Base-by-base conservation (phyloP, 495 filamentous ascomycete genomes). In the Aspergillus ellipticus region DNA sequence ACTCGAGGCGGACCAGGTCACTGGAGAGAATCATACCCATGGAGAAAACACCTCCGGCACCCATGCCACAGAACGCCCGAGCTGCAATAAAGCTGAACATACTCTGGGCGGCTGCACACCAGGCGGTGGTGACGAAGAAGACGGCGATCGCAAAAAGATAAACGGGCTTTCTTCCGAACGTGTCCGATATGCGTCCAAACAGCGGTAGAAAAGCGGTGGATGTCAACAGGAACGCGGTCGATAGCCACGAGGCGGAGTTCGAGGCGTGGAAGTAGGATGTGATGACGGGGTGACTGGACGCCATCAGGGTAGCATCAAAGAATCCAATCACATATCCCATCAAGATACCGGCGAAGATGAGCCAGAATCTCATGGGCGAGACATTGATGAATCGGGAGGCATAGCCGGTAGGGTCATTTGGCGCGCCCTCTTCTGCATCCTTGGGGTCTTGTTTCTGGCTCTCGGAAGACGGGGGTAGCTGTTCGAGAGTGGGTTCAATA, bases 251-350 rank as follows among this genome's bases (percentile, higher is more conserved):
- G 6, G 88, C 88, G 16, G 80, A 76, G 62, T 92, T 90, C 13
- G 86, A 86, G 48, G 85, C 79, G 49, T 85, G 74, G 66, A 93
- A 92, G 62, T 89, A 82, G 0, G 87, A 89, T 0, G 89, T 92
- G 50, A 93, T 90, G 29, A 89, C 86, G 8, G 89, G 89, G 67
- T 93, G 89, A 42, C 81, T 87, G 2, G 87, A 89, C 0, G 88
- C 87, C 87, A 93, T 91, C 60, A 92, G 78, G 6, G 88, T 91
- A 24, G 79, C 78, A 71, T 93, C 89, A 65, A 92, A 92, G 59
- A 77, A 80, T 1, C 78, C 80, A 51, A 84, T 77, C 61, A 77
- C 61, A 56, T 79, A 80, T 2, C 73, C 74, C 29, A 77, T 51
- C 53, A 79, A 56, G 31, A 82, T 65, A 4, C 76, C 79, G 7